A percentile compares a stretch with the other conserved stretches of the same genome.
phyloP scores from a whole-genome alignment of 164 flowering plant species.

The Berberis vulgaris region DNA sequence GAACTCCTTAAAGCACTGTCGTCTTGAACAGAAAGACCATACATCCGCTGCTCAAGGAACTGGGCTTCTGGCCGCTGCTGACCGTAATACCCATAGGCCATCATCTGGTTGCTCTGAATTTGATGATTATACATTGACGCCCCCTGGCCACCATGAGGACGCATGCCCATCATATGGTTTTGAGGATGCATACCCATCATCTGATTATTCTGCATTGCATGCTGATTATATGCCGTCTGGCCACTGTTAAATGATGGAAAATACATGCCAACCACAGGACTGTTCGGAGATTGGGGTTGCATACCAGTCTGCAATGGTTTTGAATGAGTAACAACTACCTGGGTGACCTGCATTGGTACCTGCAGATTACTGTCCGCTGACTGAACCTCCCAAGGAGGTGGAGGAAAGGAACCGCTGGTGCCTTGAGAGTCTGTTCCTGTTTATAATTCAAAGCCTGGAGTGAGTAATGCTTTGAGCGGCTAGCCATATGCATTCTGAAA shows the following conservation, averaged over 20 bases:
- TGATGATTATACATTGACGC: conserved; percentile 34
- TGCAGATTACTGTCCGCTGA: conserved; percentile 19
- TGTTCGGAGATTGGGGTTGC: conserved; percentile 22
- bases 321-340: too few species aligned
- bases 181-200: conserved; percentile 39
- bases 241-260: conserved; percentile 24
- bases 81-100: conserved; percentile 19
- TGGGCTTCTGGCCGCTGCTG: conserved; percentile 32
- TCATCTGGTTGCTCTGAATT: conserved; percentile 49
- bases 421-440: conserved; percentile 32
- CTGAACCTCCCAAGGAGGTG: conserved; percentile 93
- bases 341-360: not conserved
- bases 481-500: not conserved
- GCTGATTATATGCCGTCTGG: conserved; percentile 29
- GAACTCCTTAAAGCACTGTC: conserved; percentile 33
- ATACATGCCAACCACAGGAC: conserved; percentile 26
- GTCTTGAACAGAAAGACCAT: conserved; percentile 59
- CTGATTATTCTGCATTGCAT: conserved; percentile 29
- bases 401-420: conserved; percentile 53
- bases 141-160: conserved; percentile 29
- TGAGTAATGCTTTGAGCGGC: not conserved
- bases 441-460: not conserved
- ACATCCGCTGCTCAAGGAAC: conserved; percentile 55
- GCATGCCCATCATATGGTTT: conserved; percentile 40
- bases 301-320: conserved; percentile 16